Percentiles rank a stretch among this genome's conserved stretches.
These are phyloP conservation scores for Sparassis latifolia DNA, from an alignment of 1,284 basidiomycete species.

Conservation along the genomic window DNA sequence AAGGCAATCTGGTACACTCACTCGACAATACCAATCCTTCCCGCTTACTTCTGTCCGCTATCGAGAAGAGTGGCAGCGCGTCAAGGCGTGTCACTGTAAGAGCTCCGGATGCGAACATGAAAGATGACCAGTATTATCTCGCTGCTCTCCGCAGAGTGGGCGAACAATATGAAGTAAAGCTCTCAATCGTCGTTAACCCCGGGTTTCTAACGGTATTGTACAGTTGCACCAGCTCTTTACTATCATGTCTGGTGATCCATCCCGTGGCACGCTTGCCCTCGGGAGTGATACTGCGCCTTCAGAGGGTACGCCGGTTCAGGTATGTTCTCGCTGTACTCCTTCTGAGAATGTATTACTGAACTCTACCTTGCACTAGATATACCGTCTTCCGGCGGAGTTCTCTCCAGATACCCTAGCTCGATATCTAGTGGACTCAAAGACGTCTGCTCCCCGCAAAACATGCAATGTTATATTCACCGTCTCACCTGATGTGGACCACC, in stretches of 20 bases:
- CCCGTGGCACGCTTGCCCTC: constrained; percentile 68
- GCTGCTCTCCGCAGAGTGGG: constrained; percentile 30
- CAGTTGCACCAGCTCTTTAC: constrained; percentile 43
- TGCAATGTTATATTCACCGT: constrained; percentile 8
- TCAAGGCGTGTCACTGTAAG: constrained; percentile 13
- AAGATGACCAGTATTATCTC: constrained; percentile 69
- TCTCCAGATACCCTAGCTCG: constrained; percentile 2
- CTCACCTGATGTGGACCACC: background rate
- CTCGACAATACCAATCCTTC: constrained; percentile 67
- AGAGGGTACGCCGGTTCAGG: constrained; percentile 56
- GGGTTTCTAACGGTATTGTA: background rate
- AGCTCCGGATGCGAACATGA: constrained; percentile 28
- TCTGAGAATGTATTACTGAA: constrained; percentile 40
- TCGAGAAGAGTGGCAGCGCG: constrained; percentile 30
- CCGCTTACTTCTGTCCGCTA: constrained; percentile 56
- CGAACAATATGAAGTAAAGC: constrained; percentile 21
- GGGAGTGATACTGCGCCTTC: constrained; percentile 55
- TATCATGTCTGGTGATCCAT: constrained; percentile 77
- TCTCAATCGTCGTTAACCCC: background rate
- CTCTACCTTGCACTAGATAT: constrained; percentile 5
- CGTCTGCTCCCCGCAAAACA: background rate
- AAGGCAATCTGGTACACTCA: constrained; percentile 74
- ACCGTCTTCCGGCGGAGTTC: constrained; percentile 7
- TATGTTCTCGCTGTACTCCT: constrained; percentile 31
- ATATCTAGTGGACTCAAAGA: background rate